Base-by-base conservation (phyloP, 257 asterid genomes). In the Mitragyna speciosa region DNA sequence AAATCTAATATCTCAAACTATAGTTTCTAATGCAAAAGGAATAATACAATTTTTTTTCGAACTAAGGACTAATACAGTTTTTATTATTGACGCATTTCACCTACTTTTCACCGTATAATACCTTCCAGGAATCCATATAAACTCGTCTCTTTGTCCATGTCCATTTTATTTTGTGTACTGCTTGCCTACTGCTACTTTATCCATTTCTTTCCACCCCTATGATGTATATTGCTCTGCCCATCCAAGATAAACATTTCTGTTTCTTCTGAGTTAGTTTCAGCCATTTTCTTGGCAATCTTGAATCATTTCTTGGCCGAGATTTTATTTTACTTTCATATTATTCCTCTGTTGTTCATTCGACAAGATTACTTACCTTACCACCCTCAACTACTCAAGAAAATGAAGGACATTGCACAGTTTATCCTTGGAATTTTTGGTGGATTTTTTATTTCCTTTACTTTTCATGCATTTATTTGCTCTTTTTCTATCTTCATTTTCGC, bases 401-500 rank as follows among this genome's bases (percentile, higher is more conserved):
- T 75, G 84, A 76, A 81, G 65, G 41, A 75, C 19, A 33, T 68
- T 67, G 76, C 54, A 19, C 97, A 93, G 87, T 89, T 91, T 59
- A 86, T 88, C 70, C 24, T 91, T 26, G 97, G 97, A 20, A 76
- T 93, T 84, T 89, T 90, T 24, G 97, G 97, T 88, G 33, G 24
- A 91, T 78, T 76, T 73, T 52, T 75, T 52, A 5, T 16, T 2
- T 5, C 14, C 61, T 33, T 58, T 48, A 11, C 39, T 79, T 36
- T 33, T 31, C 12, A 73, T 74, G 76, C 45, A 20, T 20, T 64
- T 24, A 24, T 28, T 17, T 28, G 30, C 43, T 52, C 26, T 41
- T 61, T 14, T 36, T 16, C 28, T 24, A 52, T 4, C 30, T 33
- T 16, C 39, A 73, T 59, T 73, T 16, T 41, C 54, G 61, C 73